Evolutionary conservation across 1,284 basidiomycete genomes (phyloP), one percentile per base, ranked within the genome.

Genomic region (Sanghuangporus baumii): DNA sequence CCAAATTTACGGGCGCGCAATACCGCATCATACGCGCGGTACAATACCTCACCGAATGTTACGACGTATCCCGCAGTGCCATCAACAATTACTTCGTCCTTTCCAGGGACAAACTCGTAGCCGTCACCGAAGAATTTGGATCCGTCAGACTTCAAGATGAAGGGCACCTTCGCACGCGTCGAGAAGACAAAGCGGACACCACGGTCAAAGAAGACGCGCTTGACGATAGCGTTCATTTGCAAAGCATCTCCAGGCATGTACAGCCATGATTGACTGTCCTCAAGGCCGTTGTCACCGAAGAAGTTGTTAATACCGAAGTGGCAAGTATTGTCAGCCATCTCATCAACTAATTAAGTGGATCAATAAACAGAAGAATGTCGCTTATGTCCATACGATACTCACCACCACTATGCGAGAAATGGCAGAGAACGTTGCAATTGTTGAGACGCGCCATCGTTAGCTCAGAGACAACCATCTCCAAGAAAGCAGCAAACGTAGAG

Each of bases 361-460:
- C 67, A 31, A 59, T 34, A 55, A 60, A 48, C 57, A 34, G n/a
- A 31, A 18, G 12, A 12, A 60, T 2, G 14, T 9, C 6, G 46
- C 4, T 59, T 11, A 7, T 16, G 57, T 58, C 48, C 6, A 63
- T 4, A 51, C 57, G 23, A 12, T 57, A 59, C 79, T 67, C 71
- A 82, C 88, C 88, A 71, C 91, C 92, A 40, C 90, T 88, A 75
- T 94, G 92, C 26, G 91, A 93, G 78, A 93, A 94, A 76, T 94
- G 91, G 70, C 81, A 88, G 36, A 94, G 81, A 16, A 94, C 85
- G 71, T 94, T 94, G 78, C 89, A 91, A 70, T 88, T 82, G 74
- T 93, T 93, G 70, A 93, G 74, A 60, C 91, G 83, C 16, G 92
- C 92, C 92, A 94, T 94, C n/a, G 91, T 93, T 62, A 93, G 77